Conservation (phyloP, 257 asterid genomes). For the Plantago elongata region DNA sequence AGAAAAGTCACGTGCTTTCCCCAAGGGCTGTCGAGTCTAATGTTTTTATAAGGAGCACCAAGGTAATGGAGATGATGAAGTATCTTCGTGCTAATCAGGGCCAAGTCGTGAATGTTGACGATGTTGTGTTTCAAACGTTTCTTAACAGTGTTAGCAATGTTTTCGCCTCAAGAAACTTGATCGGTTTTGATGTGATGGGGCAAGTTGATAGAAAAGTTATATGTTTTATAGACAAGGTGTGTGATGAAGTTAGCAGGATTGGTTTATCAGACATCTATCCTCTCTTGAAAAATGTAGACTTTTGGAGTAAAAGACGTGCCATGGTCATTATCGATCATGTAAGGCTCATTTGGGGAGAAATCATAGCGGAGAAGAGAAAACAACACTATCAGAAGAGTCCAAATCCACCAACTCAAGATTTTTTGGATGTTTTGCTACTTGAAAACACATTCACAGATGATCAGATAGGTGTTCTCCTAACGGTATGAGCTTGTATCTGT, state of each 20-base stretch:
- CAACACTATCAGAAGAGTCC: not conserved
- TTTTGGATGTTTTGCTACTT: slow-evolving; percentile 10
- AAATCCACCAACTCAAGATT: slow-evolving; percentile 9
- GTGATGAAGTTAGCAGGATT: not conserved
- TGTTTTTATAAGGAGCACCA: slow-evolving; percentile 2
- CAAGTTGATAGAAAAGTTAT: not conserved
- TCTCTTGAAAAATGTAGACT: slow-evolving; percentile 11
- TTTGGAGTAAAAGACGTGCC: slow-evolving; percentile 15
- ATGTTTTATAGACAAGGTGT: slow-evolving; percentile 1
- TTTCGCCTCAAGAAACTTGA: slow-evolving; percentile 15
- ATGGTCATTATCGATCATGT: not conserved
- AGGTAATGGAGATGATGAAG: slow-evolving; percentile 12
- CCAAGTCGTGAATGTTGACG: slow-evolving; percentile 9
- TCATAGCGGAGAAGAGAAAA: slow-evolving; percentile 13
- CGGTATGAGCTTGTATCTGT: not conserved
- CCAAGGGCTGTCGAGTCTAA: slow-evolving; percentile 9
- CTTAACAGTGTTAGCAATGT: slow-evolving; percentile 2
- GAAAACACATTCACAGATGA: slow-evolving; percentile 12
- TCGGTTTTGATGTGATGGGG: not conserved
- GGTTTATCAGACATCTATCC: slow-evolving; percentile 20
- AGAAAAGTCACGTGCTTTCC: slow-evolving; percentile 8
- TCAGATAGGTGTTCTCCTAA: slow-evolving; percentile 10
- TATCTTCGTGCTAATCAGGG: slow-evolving; percentile 1
- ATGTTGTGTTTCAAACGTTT: slow-evolving; percentile 9
- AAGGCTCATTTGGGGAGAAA: slow-evolving; percentile 12